phyloP scores from a whole-genome alignment of 805 yeast genomes.

The Teunomyces pallodes region DNA sequence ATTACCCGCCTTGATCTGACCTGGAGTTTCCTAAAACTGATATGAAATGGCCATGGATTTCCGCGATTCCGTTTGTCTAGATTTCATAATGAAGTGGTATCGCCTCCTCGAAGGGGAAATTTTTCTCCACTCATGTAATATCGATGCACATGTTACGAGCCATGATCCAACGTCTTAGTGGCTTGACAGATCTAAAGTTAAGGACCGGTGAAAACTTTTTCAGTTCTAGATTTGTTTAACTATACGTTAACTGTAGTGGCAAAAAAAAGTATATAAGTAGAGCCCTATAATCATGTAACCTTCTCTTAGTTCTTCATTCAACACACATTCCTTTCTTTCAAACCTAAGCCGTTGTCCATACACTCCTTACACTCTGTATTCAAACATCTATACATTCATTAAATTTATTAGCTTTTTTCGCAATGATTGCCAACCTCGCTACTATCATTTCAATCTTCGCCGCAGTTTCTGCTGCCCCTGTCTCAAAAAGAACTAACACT shows the following conservation, averaged over 20 bases:
- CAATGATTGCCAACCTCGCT: slow-evolving; percentile 10
- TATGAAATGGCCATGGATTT: background rate
- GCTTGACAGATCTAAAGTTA: slow-evolving; percentile 4
- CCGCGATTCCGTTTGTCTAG: background rate
- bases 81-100: background rate
- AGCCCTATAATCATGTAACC: background rate
- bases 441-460: slow-evolving; percentile 10
- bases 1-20: background rate
- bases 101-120: background rate
- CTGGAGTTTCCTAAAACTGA: background rate
- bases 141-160: background rate
- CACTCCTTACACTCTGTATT: background rate
- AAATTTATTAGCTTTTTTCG: background rate
- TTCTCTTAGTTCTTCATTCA: background rate
- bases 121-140: background rate
- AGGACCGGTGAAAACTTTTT: slow-evolving; percentile 3
- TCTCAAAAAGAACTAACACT: slow-evolving; percentile 32
- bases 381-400: background rate
- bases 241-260: background rate
- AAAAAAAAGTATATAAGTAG: background rate
- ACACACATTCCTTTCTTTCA: slow-evolving; percentile 6
- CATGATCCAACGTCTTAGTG: background rate
- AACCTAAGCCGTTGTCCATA: background rate
- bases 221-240: background rate
- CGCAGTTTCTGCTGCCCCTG: slow-evolving; percentile 23